A percentile compares a stretch with the other conserved stretches of the same genome.
Conservation (phyloP, 805 yeast genomes). For the Saccharomyces kudriavzevii region DNA sequence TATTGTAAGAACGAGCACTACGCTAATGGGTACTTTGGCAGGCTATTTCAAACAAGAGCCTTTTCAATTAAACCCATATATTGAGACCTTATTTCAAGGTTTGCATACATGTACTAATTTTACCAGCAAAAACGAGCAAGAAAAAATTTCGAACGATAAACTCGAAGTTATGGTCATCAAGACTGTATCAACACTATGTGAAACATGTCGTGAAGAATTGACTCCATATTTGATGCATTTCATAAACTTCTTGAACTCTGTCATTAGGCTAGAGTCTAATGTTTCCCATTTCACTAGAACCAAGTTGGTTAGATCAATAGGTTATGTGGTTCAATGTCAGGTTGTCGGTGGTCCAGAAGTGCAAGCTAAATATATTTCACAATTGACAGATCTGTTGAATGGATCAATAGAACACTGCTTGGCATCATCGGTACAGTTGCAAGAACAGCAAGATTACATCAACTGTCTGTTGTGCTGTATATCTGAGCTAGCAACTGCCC, state of each 20-base stretch:
- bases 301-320: constrained; percentile 52
- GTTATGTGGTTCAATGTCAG: constrained; percentile 52
- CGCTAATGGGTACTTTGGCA: constrained; percentile 23
- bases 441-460: constrained; percentile 37
- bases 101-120: constrained; percentile 18
- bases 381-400: constrained; percentile 30
- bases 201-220: constrained; percentile 23
- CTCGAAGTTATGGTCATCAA: constrained; percentile 23
- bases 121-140: constrained; percentile 1
- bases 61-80: constrained; percentile 15
- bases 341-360: constrained; percentile 35
- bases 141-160: constrained; percentile 16
- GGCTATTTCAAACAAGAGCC: constrained; percentile 22
- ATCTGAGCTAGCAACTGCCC: constrained; percentile 63
- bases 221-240: constrained; percentile 20
- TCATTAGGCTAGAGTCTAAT: constrained; percentile 20
- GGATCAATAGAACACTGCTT: constrained; percentile 10
- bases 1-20: constrained; percentile 25
- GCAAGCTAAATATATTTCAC: constrained; percentile 34
- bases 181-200: constrained; percentile 25
- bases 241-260: constrained; percentile 28
- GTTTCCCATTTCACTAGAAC: constrained; percentile 33
- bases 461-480: constrained; percentile 55
- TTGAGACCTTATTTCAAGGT: constrained; percentile 24
- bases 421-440: constrained; percentile 8